phyloP scores from a whole-genome alignment of 108 stramenopile species.

The Chaetoceros tenuissimus region DNA sequence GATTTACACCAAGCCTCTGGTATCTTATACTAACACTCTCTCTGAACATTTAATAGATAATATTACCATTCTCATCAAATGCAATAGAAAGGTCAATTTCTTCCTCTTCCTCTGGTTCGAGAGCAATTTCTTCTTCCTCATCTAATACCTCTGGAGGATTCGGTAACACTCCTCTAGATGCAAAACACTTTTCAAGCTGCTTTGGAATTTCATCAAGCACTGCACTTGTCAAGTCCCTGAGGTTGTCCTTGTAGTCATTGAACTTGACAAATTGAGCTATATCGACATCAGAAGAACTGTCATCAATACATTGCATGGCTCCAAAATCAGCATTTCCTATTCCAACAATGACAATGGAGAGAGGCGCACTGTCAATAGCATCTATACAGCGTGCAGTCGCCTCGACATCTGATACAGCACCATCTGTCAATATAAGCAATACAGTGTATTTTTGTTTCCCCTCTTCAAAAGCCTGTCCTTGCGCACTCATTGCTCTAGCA shows the following conservation, averaged over 20 bases:
- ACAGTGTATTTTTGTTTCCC: constrained; percentile 62
- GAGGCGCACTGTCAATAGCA: constrained; percentile 38
- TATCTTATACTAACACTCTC: too few relatives aligned
- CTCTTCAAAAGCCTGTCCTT: constrained; percentile 20
- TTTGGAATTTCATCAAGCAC: constrained; percentile 47
- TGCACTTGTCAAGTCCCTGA: constrained; percentile 25
- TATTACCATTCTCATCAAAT: not conserved
- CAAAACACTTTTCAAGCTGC: constrained; percentile 39
- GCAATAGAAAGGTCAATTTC: constrained; percentile 20
- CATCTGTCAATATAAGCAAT: constrained; percentile 82
- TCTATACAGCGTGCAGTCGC: constrained; percentile 46
- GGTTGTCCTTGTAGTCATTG: constrained; percentile 37
- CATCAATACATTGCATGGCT: constrained; percentile 67
- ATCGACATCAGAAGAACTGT: constrained; percentile 31
- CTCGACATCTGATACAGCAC: constrained; percentile 66
- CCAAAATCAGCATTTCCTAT: constrained; percentile 72
- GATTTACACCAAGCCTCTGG: too few relatives aligned
- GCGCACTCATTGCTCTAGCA: constrained; percentile 30
- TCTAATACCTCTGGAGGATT: not conserved
- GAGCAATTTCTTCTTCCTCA: not conserved
- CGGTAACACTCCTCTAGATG: constrained; percentile 6
- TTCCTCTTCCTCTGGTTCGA: constrained; percentile 14
- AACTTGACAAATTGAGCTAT: constrained; percentile 75
- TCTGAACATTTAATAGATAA: not conserved
- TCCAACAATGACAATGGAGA: constrained; percentile 77